A percentile compares a stretch with the other conserved stretches of the same genome.
phyloP scores from a whole-genome alignment of 179 eudicot species.

The Silene coronaria region DNA sequence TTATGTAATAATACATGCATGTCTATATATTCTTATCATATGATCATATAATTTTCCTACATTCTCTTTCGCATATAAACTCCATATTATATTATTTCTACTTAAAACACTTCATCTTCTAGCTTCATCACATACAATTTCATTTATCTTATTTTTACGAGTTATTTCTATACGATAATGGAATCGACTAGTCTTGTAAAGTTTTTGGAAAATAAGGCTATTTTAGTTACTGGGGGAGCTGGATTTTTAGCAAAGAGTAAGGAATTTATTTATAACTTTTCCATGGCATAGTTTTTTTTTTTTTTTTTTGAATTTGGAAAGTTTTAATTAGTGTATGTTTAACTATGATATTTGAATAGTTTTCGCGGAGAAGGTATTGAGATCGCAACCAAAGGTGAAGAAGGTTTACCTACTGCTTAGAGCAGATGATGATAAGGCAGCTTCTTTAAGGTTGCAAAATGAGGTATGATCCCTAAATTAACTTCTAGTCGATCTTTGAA shows the following conservation, averaged over 20 bases:
- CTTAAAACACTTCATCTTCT: background rate
- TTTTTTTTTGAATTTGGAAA: background rate
- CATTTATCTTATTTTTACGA: background rate
- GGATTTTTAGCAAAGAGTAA: conserved; percentile 87
- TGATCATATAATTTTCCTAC: background rate
- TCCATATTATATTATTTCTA: no score
- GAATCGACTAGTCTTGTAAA: conserved; percentile 48
- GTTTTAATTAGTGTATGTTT: background rate
- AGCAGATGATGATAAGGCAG: conserved; percentile 61
- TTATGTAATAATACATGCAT: background rate
- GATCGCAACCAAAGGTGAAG: conserved; percentile 83
- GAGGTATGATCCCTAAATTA: conserved; percentile 40
- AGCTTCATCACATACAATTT: no score
- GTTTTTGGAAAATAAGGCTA: conserved; percentile 60
- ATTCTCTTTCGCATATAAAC: background rate
- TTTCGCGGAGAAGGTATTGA: conserved; percentile 68
- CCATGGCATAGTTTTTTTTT: background rate
- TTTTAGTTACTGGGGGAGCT: conserved; percentile 79
- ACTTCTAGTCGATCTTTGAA: no score
- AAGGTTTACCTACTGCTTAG: conserved; percentile 68
- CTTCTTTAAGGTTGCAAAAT: conserved; percentile 54
- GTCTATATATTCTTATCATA: background rate
- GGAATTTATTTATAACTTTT: background rate
- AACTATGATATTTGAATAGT: conserved; percentile 29
- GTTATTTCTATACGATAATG: conserved; percentile 20